Percentiles rank a stretch among this genome's conserved stretches.
These are phyloP conservation scores for Acacia crassicarpa DNA, from an alignment of 306 rosid genomes.

Conservation along the genomic window DNA sequence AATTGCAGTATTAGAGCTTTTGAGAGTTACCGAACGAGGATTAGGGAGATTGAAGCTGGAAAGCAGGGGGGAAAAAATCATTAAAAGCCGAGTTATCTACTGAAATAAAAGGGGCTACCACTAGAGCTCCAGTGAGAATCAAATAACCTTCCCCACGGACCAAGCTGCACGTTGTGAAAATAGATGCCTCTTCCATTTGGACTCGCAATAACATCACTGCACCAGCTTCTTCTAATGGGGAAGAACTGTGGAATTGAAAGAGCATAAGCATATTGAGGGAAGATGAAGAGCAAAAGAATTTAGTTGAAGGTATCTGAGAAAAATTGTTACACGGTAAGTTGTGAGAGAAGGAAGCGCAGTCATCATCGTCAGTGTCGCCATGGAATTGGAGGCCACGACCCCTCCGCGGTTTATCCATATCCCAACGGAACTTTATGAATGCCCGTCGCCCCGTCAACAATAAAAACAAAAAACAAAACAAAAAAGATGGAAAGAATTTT, in stretches of 20 bases:
- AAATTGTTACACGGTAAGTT: constrained; percentile 30
- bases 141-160: constrained; percentile 37
- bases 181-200: constrained; percentile 23
- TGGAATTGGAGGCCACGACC: neutral
- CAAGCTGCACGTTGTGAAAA: constrained; percentile 9
- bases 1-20: neutral
- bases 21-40: neutral
- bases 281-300: too few relatives aligned
- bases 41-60: constrained; percentile 6
- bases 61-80: neutral
- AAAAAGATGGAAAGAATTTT: too few relatives aligned
- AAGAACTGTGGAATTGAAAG: constrained; percentile 10
- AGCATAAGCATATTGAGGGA: neutral
- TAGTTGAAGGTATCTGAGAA: neutral
- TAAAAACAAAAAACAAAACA: too few relatives aligned
- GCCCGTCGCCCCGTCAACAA: too few relatives aligned
- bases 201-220: constrained; percentile 10
- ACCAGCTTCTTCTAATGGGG: constrained; percentile 19
- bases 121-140: neutral
- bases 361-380: constrained; percentile 13
- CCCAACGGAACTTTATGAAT: too few relatives aligned
- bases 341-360: constrained; percentile 6
- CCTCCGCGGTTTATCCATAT: neutral
- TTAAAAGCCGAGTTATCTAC: neutral
- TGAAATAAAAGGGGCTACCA: neutral